These are phyloP conservation scores for Paracoccidioides brasiliensis DNA, from an alignment of 2,329 filamentous ascomycete genomes.

Conservation along the genomic window DNA sequence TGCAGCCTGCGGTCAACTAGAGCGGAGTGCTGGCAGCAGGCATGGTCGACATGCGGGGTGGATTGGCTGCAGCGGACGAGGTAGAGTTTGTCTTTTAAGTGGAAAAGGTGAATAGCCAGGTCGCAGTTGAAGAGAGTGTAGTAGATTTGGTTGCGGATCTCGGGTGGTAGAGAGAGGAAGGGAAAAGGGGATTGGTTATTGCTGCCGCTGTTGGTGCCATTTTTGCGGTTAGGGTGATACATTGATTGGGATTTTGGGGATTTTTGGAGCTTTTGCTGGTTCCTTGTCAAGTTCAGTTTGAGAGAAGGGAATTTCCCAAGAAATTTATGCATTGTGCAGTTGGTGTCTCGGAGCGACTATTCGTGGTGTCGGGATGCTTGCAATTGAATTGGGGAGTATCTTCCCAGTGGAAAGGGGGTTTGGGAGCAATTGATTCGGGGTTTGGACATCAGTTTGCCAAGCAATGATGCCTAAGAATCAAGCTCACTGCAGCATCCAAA, in stretches of 20 bases:
- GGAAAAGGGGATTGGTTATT: constrained; percentile 2
- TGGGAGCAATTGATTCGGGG: no score
- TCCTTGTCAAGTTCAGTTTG: background rate
- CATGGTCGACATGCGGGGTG: constrained; percentile 14
- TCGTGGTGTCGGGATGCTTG: background rate
- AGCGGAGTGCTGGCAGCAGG: constrained; percentile 22
- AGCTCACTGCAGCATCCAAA: no score
- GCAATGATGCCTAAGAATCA: no score
- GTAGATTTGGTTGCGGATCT: constrained; percentile 29
- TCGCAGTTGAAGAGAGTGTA: constrained; percentile 22
- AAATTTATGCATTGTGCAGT: background rate
- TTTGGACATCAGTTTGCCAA: no score
- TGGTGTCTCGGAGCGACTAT: background rate
- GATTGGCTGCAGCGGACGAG: constrained; percentile 22
- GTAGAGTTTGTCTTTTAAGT: constrained; percentile 23
- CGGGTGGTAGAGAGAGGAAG: constrained; percentile 18
- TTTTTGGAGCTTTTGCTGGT: background rate
- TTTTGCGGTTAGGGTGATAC: background rate
- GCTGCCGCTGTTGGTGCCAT: no score
- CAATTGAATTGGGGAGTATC: background rate
- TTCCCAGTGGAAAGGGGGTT: no score
- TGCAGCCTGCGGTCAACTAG: constrained; percentile 19
- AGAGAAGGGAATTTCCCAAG: background rate
- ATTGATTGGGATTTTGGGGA: background rate
- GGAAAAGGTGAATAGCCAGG: constrained; percentile 24